Evolutionary conservation across 1,284 basidiomycete species (phyloP).

Genomic region (Fomitopsis palustris): DNA sequence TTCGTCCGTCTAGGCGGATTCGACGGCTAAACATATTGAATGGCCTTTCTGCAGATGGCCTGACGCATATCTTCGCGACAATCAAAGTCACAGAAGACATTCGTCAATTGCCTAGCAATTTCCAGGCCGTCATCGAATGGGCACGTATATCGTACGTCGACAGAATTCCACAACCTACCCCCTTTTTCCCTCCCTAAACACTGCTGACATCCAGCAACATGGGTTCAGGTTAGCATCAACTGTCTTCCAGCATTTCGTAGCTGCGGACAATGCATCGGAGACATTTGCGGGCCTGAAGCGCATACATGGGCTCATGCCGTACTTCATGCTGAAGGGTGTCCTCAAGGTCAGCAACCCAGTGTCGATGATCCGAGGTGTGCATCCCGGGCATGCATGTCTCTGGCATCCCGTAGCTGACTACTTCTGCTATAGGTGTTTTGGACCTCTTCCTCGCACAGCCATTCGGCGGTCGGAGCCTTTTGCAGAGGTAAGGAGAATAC

Average conservation of each 20-base stretch:
- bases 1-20: constrained; percentile 28
- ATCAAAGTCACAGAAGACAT: constrained; percentile 84
- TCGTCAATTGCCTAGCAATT: constrained; percentile 79
- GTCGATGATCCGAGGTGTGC: constrained; percentile 81
- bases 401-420: neutral
- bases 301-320: constrained; percentile 96
- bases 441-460: constrained; percentile 98
- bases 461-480: constrained; percentile 88
- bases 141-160: constrained; percentile 89
- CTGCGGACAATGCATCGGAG: constrained; percentile 90
- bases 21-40: neutral
- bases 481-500: constrained; percentile 63
- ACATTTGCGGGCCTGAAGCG: constrained; percentile 87
- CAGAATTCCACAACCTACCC: neutral
- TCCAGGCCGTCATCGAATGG: constrained; percentile 92
- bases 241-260: constrained; percentile 93
- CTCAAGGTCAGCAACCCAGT: constrained; percentile 95
- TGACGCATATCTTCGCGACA: constrained; percentile 83
- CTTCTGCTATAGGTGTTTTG: constrained; percentile 50
- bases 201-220: neutral
- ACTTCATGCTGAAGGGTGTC: constrained; percentile 92
- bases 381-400: neutral
- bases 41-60: constrained; percentile 57
- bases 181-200: constrained; percentile 3
- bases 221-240: constrained; percentile 80